Evolutionary conservation across 2,329 filamentous ascomycete genomes (phyloP), one percentile per base, ranked within the genome.

Genomic region (Huntiella abstrusa): DNA sequence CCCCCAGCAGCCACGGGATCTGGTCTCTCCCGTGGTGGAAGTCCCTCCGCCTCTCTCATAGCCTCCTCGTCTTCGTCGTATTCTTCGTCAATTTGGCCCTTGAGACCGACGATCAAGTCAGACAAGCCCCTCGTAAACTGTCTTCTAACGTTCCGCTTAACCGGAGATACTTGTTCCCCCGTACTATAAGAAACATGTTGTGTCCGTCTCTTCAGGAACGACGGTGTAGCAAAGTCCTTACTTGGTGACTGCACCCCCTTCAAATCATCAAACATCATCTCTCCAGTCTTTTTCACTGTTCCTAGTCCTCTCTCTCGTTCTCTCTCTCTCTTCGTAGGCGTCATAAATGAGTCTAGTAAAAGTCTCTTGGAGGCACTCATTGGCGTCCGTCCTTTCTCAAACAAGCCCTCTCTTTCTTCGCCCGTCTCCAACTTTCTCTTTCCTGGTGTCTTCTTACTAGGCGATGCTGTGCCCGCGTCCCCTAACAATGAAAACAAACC

Each of bases 51-150:
- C 56, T 86, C 83, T n/a, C 71, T 70, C 56, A 88, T 62, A 1
- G 78, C 75, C 5, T 86, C 82, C 50, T 83, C 63, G 33, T 88
- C 81, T 19, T 87, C 82, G 43, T 84, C 81, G 46, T 79, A 63
- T 13, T 66, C 64, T 39, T 82, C 73, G 45, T 84, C 79, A 57
- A 84, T 77, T 47, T 83, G 67, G 55, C 75, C 77, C 51, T 78
- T 69, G 52, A 88, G 63, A 17, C 73, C 73, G 15, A 79, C 77
- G 16, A 88, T 77, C 52, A 87, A 79, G 51, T 74, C 77, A 57
- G 81, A 87, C 47, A 91, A 60, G 22, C 79, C 80, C 48, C 80
- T 69, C 1, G 74, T 73, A n/a, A 83, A 61, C 6, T 74, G 71
- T 54, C 75, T 77, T 36, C 66, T 66, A 2, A 72, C 76, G 1